These are phyloP conservation scores for Cytospora schulzeri DNA, from an alignment of 2,329 filamentous ascomycete genomes.

Conservation along the genomic window DNA sequence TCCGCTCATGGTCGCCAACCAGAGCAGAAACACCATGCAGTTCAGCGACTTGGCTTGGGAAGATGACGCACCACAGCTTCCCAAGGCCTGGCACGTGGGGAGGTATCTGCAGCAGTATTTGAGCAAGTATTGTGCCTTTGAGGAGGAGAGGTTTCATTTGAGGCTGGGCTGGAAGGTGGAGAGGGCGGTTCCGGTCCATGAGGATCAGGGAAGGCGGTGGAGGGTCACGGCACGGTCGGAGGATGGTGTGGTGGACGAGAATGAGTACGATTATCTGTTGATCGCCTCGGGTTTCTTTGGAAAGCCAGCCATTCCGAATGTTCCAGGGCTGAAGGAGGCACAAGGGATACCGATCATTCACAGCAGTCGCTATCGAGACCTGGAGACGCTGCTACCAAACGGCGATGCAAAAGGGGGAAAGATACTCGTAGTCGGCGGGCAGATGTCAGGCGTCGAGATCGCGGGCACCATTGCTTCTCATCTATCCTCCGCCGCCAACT, in stretches of 20 bases:
- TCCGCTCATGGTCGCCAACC: constrained; percentile 71
- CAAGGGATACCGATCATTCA: constrained; percentile 59
- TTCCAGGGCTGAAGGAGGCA: constrained; percentile 36
- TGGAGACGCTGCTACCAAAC: constrained; percentile 50
- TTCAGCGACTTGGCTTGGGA: constrained; percentile 75
- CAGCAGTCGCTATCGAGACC: constrained; percentile 66
- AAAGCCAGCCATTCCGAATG: constrained; percentile 54
- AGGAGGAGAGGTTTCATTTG: constrained; percentile 43
- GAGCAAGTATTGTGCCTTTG: constrained; percentile 54
- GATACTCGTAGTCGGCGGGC: constrained; percentile 75
- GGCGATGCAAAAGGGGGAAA: constrained; percentile 51
- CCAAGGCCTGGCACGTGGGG: constrained; percentile 76
- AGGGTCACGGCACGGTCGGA: constrained; percentile 41
- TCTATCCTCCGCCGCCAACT: constrained; percentile 64
- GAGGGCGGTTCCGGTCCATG: constrained; percentile 38
- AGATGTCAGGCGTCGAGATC: constrained; percentile 81
- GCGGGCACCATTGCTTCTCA: constrained; percentile 72
- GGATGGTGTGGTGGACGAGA: constrained; percentile 43
- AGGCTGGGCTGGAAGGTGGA: constrained; percentile 53
- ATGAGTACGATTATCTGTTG: constrained; percentile 70
- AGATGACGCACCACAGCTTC: constrained; percentile 62
- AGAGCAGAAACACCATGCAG: constrained; percentile 75
- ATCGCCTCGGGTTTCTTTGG: constrained; percentile 79
- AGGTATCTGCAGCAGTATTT: constrained; percentile 69
- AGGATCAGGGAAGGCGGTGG: constrained; percentile 42